phyloP scores from a whole-genome alignment of 306 rosid genomes.

The Casuarina glauca region DNA sequence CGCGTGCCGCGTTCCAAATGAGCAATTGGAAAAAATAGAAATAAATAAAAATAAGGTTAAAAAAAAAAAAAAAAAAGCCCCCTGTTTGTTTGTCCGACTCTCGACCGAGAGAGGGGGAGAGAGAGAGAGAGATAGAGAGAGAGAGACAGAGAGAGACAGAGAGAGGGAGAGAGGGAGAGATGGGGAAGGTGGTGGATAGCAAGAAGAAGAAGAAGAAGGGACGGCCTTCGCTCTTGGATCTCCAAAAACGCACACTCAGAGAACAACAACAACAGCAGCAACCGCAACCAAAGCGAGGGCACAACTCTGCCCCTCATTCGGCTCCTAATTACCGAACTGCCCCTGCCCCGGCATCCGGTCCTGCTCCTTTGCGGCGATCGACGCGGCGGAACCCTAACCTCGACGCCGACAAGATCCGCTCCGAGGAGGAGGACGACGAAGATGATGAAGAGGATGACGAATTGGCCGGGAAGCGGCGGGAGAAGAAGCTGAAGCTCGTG shows the following conservation, averaged over 20 bases:
- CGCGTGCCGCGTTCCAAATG: conserved; percentile 30
- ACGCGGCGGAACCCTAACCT: conserved; percentile 65
- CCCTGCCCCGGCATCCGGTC: conserved; percentile 14
- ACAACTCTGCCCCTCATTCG: conserved; percentile 36
- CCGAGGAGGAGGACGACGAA: conserved; percentile 21
- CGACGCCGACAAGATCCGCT: conserved; percentile 9
- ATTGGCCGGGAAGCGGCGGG: conserved; percentile 45
- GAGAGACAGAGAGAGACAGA: conserved; percentile 29
- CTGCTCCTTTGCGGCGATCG: conserved; percentile 50
- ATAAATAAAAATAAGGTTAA: neutral
- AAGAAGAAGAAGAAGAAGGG: conserved; percentile 79
- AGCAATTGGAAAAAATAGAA: neutral
- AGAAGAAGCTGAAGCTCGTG: conserved; percentile 65
- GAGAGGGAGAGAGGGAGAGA: conserved; percentile 6
- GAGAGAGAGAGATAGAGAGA: conserved; percentile 24
- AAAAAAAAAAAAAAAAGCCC: conserved; percentile 27
- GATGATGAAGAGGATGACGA: conserved; percentile 26
- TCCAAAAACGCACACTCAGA: conserved; percentile 56
- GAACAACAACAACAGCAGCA: conserved; percentile 38
- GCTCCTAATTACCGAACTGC: conserved; percentile 42
- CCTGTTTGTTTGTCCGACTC: conserved; percentile 51
- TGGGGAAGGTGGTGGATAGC: conserved; percentile 71
- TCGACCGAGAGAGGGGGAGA: conserved; percentile 35
- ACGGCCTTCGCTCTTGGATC: conserved; percentile 72
- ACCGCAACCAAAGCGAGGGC: conserved; percentile 22